Evolutionary conservation across 805 yeast genomes (phyloP), one percentile per base, ranked within the genome.

Genomic region (Wickerhamiella lipophila): DNA sequence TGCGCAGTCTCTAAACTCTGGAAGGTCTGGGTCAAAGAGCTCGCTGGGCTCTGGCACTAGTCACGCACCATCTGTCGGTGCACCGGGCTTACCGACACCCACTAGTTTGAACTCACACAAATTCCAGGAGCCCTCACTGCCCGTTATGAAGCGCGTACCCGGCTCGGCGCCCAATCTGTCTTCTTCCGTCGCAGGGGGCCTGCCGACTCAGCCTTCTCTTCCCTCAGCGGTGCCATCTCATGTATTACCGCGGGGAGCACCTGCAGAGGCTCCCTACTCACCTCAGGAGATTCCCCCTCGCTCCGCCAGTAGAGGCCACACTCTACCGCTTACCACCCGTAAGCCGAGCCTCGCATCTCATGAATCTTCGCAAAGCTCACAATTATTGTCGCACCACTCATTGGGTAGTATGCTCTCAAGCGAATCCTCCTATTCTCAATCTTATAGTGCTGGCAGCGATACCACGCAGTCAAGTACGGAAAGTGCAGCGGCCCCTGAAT

Each of bases 211-310:
- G 5, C 38, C 18, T 7, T 4, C 38, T 6, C 19, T 6, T 5
- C 19, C 38, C 15, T 5, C 11, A 15, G 15, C 19, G 15, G 5
- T 7, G 6, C 18, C 38, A 13, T 32, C 12, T 32, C 26, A 23
- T 6, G 26, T 8, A 23, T n/a, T n/a, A n/a, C n/a, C n/a, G n/a
- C n/a, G n/a, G n/a, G n/a, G n/a, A n/a, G n/a, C 15, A 30, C 35
- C 35, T 9, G 15, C 13, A 9, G 7, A 7, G 9, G 41, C 8
- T 18, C 23, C 15, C 6, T 6, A 13, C 18, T 32, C 26, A 15
- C 30, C 23, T 13, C 30, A 40, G n/a, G 30, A 40, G 12, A 40
- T 40, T 6, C 43, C 43, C 19, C 43, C 43, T 13, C 29, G 43
- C 9, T 21, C 43, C n/a, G 30, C 30, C 18, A 40, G 43, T 12